Percentiles rank a stretch among this genome's conserved stretches.
phyloP scores from a whole-genome alignment of 495 filamentous ascomycete genomes.

The Hapsidospora chrysogenum region DNA sequence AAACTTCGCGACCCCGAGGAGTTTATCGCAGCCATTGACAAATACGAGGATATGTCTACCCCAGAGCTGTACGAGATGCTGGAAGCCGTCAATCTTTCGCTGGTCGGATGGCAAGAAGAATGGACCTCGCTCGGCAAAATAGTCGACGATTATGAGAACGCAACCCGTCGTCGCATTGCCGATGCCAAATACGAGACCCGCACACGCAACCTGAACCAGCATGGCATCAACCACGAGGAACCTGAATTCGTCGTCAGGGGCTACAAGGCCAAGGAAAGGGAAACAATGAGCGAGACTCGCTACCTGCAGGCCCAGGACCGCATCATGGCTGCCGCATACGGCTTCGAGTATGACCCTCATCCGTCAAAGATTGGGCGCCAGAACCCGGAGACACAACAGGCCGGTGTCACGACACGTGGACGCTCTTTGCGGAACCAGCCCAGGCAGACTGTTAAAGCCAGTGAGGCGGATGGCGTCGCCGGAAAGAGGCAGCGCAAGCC shows the following conservation, averaged over 20 bases:
- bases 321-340: conserved; percentile 24
- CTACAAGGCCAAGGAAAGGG: conserved; percentile 17
- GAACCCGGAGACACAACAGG: conserved; percentile 27
- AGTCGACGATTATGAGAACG: conserved; percentile 30
- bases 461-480: conserved; percentile 22
- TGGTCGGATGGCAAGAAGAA: conserved; percentile 48
- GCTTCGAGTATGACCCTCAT: conserved; percentile 27
- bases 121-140: conserved; percentile 42
- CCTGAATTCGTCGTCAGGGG: conserved; percentile 22
- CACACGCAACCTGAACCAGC: conserved; percentile 16
- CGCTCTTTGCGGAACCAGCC: conserved; percentile 20
- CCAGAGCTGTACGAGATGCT: conserved; percentile 37
- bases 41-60: conserved; percentile 15
- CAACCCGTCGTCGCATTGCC: conserved; percentile 19
- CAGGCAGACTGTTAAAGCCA: conserved; percentile 27
- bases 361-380: conserved; percentile 21
- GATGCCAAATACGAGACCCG: conserved; percentile 18
- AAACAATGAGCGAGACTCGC: conserved; percentile 10
- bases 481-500: conserved; percentile 26
- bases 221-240: conserved; percentile 13
- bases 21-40: conserved; percentile 15
- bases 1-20: conserved; percentile 20
- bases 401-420: conserved; percentile 22
- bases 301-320: conserved; percentile 23
- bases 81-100: conserved; percentile 30